These are phyloP conservation scores for Typha latifolia DNA, from an alignment of 176 grass and related monocot genomes.

Conservation along the genomic window DNA sequence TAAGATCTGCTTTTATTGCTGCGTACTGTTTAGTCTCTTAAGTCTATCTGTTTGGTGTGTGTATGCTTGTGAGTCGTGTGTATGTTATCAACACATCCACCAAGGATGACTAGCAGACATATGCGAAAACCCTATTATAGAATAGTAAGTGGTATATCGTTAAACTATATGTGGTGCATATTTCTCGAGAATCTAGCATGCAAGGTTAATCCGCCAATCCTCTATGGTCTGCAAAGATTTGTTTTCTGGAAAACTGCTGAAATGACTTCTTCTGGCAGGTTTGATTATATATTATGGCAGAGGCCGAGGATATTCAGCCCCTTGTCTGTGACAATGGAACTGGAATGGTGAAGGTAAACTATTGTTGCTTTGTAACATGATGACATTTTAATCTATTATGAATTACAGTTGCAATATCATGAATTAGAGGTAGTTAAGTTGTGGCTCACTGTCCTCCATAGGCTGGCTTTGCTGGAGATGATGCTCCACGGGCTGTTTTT, in stretches of 20 bases:
- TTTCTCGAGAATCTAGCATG: too few species aligned
- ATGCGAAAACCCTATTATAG: too few species aligned
- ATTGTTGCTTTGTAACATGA: neutral
- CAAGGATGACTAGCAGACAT: too few species aligned
- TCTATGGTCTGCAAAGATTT: neutral
- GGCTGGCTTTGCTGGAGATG: constrained; percentile 86
- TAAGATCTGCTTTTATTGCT: too few species aligned
- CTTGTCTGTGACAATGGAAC: constrained; percentile 94
- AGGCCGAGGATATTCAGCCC: constrained; percentile 72
- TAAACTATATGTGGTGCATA: too few species aligned
- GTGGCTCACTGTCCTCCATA: constrained; percentile 11
- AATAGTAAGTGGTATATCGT: too few species aligned
- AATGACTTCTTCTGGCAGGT: constrained; percentile 9
- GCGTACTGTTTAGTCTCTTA: too few species aligned
- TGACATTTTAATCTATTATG: neutral
- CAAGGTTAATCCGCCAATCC: too few species aligned
- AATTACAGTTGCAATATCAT: neutral
- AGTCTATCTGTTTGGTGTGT: too few species aligned
- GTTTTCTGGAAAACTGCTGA: neutral
- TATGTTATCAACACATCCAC: too few species aligned
- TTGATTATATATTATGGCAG: constrained; percentile 42
- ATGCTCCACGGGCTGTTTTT: constrained; percentile 82
- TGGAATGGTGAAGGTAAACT: constrained; percentile 81
- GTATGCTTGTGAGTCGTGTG: too few species aligned
- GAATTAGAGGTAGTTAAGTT: neutral